phyloP scores from a whole-genome alignment of 129 eudicot genomes.

The Gnaphalium uliginosum region DNA sequence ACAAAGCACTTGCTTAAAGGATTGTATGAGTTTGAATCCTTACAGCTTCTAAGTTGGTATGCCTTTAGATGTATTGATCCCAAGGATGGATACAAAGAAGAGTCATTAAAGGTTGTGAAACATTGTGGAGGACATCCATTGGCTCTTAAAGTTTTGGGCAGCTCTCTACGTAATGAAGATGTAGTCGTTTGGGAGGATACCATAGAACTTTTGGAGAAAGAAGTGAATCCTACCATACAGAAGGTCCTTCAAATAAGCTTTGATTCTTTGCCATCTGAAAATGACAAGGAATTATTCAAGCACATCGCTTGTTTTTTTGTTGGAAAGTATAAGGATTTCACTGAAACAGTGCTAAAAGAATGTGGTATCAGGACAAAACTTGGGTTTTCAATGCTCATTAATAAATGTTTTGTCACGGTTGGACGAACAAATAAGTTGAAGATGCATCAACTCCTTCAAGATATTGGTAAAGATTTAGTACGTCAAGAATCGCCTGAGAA shows the following conservation, averaged over 20 bases:
- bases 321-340: slow-evolving; percentile 13
- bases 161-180: not conserved
- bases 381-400: slow-evolving; percentile 9
- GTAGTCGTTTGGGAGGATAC: not conserved
- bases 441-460: slow-evolving; percentile 34
- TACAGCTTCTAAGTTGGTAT: slow-evolving; percentile 12
- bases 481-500: slow-evolving; percentile 29
- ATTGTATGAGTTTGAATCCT: not conserved
- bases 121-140: slow-evolving; percentile 1
- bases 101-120: not conserved
- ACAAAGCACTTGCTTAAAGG: slow-evolving; percentile 2
- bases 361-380: not conserved
- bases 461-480: slow-evolving; percentile 37
- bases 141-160: slow-evolving; percentile 10
- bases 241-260: slow-evolving; percentile 19
- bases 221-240: not conserved
- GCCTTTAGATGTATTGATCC: slow-evolving; percentile 7
- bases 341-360: not conserved
- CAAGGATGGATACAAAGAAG: not conserved
- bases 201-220: slow-evolving; percentile 13
- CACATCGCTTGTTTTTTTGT: slow-evolving; percentile 25
- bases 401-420: slow-evolving; percentile 22
- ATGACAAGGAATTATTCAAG: slow-evolving; percentile 18
- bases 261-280: slow-evolving; percentile 23
- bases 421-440: not conserved